phyloP scores from a whole-genome alignment of 2,329 filamentous ascomycete genomes.

The Trichoderma atrobrunneum region DNA sequence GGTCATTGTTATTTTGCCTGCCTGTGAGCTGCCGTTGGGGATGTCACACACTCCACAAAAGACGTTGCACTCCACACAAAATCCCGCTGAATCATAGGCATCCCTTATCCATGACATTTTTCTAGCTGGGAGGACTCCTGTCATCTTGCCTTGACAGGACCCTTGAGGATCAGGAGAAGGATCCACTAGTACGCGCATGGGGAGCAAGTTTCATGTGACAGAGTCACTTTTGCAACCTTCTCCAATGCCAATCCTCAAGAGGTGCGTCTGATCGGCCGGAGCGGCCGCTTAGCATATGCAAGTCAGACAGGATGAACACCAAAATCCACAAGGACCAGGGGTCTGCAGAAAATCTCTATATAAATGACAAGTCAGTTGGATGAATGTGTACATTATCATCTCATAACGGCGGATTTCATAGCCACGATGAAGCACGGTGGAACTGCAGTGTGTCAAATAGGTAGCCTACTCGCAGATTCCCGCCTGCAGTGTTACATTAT shows the following conservation, averaged over 20 bases:
- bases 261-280: not conserved
- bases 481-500: too few relatives aligned
- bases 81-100: too few relatives aligned
- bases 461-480: not conserved
- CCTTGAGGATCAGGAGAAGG: not conserved
- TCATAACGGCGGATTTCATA: not conserved
- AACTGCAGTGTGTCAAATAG: not conserved
- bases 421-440: not conserved
- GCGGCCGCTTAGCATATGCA: not conserved
- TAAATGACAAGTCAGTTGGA: too few relatives aligned
- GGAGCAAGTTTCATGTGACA: not conserved
- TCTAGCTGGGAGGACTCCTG: not conserved
- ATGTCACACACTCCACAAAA: too few relatives aligned
- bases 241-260: not conserved
- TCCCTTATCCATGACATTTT: too few relatives aligned
- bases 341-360: not conserved
- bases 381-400: too few relatives aligned
- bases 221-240: not conserved
- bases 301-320: not conserved
- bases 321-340: not conserved
- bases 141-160: not conserved
- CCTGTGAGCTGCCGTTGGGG: too few relatives aligned
- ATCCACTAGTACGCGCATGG: too few relatives aligned
- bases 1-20: too few relatives aligned
- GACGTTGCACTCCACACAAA: too few relatives aligned